Evolutionary conservation across 805 yeast species (phyloP).

Genomic region (Debaryomyces castellii): DNA sequence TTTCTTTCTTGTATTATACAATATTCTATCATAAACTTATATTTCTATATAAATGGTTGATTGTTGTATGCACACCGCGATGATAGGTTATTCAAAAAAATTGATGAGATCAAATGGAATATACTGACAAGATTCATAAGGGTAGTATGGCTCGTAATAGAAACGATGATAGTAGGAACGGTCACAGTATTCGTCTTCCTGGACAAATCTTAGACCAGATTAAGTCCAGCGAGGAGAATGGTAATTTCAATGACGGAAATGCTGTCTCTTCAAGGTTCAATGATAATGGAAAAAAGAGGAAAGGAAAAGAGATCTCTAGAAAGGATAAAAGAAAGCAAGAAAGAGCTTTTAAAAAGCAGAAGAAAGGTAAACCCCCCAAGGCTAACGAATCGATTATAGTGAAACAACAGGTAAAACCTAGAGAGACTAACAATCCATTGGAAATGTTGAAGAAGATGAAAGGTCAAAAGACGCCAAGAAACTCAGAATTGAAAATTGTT

Average conservation of each 20-base stretch:
- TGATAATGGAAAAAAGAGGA: constrained; percentile 10
- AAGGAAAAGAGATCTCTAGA: constrained; percentile 26
- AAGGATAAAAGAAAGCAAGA: constrained; percentile 38
- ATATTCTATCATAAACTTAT: background rate
- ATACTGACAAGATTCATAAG: background rate
- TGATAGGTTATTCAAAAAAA: background rate
- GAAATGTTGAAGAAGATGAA: constrained; percentile 3
- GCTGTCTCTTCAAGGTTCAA: background rate
- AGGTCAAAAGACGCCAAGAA: constrained; percentile 5
- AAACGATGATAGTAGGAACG: constrained; percentile 11
- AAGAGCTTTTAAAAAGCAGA: constrained; percentile 31
- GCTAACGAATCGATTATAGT: background rate
- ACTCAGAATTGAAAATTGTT: constrained; percentile 19
- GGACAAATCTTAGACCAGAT: constrained; percentile 55
- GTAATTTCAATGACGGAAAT: constrained; percentile 30
- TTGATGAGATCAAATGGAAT: background rate
- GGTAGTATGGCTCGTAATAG: background rate
- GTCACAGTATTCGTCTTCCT: constrained; percentile 55
- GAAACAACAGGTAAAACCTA: background rate
- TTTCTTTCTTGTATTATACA: background rate
- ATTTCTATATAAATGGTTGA: background rate
- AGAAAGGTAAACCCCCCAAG: constrained; percentile 5
- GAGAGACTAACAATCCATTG: background rate
- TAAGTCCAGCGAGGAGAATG: constrained; percentile 36
- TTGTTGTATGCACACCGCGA: background rate